Base-by-base conservation (phyloP, 805 yeast genomes). In the Zygotorulaspora florentina region DNA sequence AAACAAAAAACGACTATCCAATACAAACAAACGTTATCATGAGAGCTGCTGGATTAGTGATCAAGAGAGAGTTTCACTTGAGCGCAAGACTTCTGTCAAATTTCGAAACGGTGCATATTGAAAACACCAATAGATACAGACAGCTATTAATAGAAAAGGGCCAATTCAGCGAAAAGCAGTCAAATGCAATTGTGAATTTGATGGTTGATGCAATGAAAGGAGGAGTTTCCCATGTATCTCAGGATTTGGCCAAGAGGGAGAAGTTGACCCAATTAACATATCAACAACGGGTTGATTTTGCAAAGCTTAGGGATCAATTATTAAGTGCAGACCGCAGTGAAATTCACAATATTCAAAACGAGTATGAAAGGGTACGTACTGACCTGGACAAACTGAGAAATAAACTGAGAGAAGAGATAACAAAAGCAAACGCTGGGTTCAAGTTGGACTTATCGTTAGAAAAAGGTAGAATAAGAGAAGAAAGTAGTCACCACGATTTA, bases 231-330 rank as follows among this genome's bases (percentile, higher is more conserved):
- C 79, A 84, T 45, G 81, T 88, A 20, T 81, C 90, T 8, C 74
- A 82, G 31, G 85, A 85, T 58, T 69, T 91, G 46, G 95, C 91
- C n/a, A 80, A 89, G 20, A 83, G 88, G 56, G 96, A 89, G 56
- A 81, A 83, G 36, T 74, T 91, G 37, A 81, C 87, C 26, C 81
- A 89, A 54, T 77, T 89, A 60, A 85, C 96, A 3, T 93, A 93
- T 65, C 96, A 91, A 63, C 98, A 93, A 59, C 87, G 91, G 57
- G 97, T 93, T 27, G 98, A 93, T 62, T 91, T 93, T 73, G 93
- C 96, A 31, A 91, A 91, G 61, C 75, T 93, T 49, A 84, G 90
- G 60, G 95, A 96, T 27, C 98, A 91, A 64, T 74, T 93, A 35
- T 90, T 88, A 57, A 81, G 88, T 40, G 79, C 87, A 66, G 98